Conservation (phyloP, 2,329 filamentous ascomycete genomes). For the Colletotrichum ledebouriae region DNA sequence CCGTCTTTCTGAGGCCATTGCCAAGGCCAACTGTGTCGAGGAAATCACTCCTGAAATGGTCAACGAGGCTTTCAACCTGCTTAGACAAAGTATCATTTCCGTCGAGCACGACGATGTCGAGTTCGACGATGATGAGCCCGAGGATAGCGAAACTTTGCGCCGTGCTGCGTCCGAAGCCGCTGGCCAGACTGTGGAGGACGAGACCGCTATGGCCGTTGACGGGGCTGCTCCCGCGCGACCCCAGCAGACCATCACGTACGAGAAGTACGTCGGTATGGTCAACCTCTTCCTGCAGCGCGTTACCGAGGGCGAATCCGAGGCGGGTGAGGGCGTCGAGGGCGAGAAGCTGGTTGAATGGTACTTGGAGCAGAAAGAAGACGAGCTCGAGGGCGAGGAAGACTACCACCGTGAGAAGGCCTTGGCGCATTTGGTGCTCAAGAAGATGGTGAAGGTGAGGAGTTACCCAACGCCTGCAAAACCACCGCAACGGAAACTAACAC, state of each 20-base stretch:
- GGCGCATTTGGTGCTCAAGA: constrained; percentile 88
- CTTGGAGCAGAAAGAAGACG: constrained; percentile 88
- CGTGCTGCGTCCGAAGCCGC: constrained; percentile 55
- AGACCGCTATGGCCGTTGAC: constrained; percentile 57
- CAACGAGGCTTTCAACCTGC: constrained; percentile 89
- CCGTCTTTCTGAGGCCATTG: constrained; percentile 95
- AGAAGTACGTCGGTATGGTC: constrained; percentile 93
- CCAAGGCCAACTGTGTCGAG: constrained; percentile 95
- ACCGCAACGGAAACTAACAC: constrained; percentile 62
- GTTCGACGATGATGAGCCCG: constrained; percentile 82
- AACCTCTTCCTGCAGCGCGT: constrained; percentile 87
- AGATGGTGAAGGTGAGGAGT: constrained; percentile 83
- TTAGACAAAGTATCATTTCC: constrained; percentile 95
- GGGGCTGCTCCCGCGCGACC: constrained; percentile 59
- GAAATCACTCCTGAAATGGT: constrained; percentile 90
- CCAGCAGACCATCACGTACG: constrained; percentile 93
- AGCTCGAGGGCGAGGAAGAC: constrained; percentile 82
- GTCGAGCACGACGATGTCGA: constrained; percentile 98
- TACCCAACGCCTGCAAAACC: constrained; percentile 53
- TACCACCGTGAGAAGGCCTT: constrained; percentile 80
- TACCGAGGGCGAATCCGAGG: constrained; percentile 81
- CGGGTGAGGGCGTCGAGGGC: constrained; percentile 86
- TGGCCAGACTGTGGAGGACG: constrained; percentile 63
- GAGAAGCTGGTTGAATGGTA: constrained; percentile 90
- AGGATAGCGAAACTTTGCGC: constrained; percentile 61